A percentile compares a stretch with the other conserved stretches of the same genome.
Conservation (phyloP, 2,329 filamentous ascomycete species). For the Aspergillus ochraceoroseus region DNA sequence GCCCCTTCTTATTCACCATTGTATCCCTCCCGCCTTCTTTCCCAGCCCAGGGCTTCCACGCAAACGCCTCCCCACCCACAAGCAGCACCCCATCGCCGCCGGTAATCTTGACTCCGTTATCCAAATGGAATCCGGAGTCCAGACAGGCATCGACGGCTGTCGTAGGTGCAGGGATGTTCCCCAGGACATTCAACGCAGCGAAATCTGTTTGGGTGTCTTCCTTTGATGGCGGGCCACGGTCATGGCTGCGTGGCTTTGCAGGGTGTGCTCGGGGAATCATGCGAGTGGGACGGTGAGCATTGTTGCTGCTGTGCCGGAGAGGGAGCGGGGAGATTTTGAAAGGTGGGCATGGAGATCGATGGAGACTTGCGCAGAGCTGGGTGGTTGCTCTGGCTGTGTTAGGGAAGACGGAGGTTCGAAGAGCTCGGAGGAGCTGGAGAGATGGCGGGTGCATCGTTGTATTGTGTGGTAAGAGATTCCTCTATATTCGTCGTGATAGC, state of each 20-base stretch:
- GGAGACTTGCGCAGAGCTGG: constrained; percentile 14
- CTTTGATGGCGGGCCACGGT: constrained; percentile 57
- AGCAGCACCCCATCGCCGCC: constrained; percentile 70
- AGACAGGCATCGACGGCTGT: constrained; percentile 80
- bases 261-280: constrained; percentile 33
- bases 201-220: constrained; percentile 70
- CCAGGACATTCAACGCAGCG: constrained; percentile 69
- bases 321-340: constrained; percentile 10
- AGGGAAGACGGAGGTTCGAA: constrained; percentile 35
- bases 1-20: constrained; percentile 69
- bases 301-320: constrained; percentile 24
- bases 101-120: constrained; percentile 68
- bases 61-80: constrained; percentile 79
- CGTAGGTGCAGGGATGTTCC: constrained; percentile 67
- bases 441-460: constrained; percentile 40
- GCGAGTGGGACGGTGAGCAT: constrained; percentile 23
- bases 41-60: constrained; percentile 75
- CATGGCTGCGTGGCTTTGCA: constrained; percentile 43
- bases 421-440: constrained; percentile 39
- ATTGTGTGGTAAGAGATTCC: no score
- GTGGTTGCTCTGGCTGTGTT: constrained; percentile 11
- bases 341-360: constrained; percentile 13
- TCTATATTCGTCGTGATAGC: no score
- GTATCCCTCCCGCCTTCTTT: constrained; percentile 37
- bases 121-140: constrained; percentile 76